Evolutionary conservation across 2,329 filamentous ascomycete genomes (phyloP).

Genomic region (Fusarium pseudoanthophilum): DNA sequence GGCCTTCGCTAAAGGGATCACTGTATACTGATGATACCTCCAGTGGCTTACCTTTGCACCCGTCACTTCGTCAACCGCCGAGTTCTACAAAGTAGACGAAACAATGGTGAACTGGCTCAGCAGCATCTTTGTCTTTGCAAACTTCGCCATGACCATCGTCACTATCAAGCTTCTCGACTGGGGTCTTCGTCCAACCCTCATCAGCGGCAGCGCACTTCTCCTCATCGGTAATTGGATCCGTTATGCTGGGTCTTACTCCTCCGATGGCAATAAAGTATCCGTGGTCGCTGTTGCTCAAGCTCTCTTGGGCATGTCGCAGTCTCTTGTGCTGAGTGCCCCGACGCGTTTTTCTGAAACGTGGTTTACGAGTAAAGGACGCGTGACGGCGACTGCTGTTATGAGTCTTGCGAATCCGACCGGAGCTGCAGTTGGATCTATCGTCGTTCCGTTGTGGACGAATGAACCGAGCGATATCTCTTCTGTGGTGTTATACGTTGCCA

Average conservation of each 20-base stretch:
- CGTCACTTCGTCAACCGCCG: background rate
- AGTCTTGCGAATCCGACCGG: background rate
- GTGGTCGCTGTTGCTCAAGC: background rate
- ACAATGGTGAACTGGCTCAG: background rate
- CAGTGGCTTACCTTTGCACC: background rate
- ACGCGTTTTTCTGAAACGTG: background rate
- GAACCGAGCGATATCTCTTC: background rate
- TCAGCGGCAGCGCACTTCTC: background rate
- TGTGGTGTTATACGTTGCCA: accelerated
- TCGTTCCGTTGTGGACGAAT: background rate
- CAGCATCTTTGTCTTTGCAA: background rate
- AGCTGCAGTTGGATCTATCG: background rate
- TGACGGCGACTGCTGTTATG: background rate
- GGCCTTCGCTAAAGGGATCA: too few relatives aligned
- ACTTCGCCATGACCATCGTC: background rate
- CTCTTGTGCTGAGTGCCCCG: background rate
- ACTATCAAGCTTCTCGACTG: background rate
- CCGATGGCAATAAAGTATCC: background rate
- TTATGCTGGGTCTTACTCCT: background rate
- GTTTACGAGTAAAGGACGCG: background rate
- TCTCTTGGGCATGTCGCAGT: background rate
- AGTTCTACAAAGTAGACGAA: accelerated
- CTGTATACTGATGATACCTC: too few relatives aligned
- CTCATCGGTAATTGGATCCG: background rate
- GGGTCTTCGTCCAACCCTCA: background rate